phyloP scores from a whole-genome alignment of 495 filamentous ascomycete genomes.

The Talaromyces wortmannii region DNA sequence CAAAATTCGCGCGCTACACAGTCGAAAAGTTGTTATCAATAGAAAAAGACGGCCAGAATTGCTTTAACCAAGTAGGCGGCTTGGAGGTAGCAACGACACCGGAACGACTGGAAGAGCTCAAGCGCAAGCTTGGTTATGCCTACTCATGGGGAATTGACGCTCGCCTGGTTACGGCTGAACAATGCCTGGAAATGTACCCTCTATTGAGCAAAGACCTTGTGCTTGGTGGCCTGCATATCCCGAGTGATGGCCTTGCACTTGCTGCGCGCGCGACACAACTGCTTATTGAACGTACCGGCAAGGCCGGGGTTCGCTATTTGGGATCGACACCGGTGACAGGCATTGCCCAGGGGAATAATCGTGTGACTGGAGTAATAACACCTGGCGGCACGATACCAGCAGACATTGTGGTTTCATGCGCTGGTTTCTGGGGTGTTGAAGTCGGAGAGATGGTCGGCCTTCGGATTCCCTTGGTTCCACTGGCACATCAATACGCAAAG shows the following conservation, averaged over 20 bases:
- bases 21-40: constrained; percentile 39
- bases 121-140: constrained; percentile 44
- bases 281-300: constrained; percentile 37
- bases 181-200: constrained; percentile 36
- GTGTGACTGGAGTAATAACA: constrained; percentile 38
- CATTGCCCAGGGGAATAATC: constrained; percentile 22
- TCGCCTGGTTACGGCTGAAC: constrained; percentile 29
- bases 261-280: constrained; percentile 42
- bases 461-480: constrained; percentile 38
- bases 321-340: constrained; percentile 36
- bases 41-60: constrained; percentile 28
- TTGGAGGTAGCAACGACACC: constrained; percentile 44
- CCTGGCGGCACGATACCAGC: constrained; percentile 30
- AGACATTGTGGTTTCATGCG: constrained; percentile 43
- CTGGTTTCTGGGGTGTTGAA: constrained; percentile 49
- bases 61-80: constrained; percentile 46
- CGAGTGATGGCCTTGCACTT: constrained; percentile 43
- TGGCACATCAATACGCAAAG: constrained; percentile 47
- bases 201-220: constrained; percentile 36
- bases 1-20: constrained; percentile 38
- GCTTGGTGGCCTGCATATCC: constrained; percentile 39
- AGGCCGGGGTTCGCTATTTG: constrained; percentile 40
- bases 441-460: constrained; percentile 44
- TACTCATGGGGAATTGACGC: constrained; percentile 40
- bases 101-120: constrained; percentile 39